Evolutionary conservation across 2,329 filamentous ascomycete genomes (phyloP), one percentile per base, ranked within the genome.

Genomic region (Aureobasidium sp.): DNA sequence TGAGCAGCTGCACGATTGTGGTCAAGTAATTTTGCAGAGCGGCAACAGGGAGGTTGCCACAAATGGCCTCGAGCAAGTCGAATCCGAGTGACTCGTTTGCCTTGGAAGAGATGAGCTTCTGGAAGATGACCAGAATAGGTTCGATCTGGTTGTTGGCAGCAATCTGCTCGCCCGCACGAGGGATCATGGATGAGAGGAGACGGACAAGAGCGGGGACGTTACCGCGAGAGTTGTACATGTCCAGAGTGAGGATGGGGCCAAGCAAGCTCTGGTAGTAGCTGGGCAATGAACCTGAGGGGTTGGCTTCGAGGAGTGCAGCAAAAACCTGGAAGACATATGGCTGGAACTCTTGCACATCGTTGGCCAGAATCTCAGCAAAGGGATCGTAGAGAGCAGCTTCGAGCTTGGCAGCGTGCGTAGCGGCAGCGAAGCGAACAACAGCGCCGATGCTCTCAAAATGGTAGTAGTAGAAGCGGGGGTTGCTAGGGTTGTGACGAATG

Each of bases 401-500:
- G 56, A 97, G 83, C 68, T 88, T 85, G 31, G 85, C 82, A 11
- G 89, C 85, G 66, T 90, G 84, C 3, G 81, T 80, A 64, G 77
- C 87, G 71, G 81, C 90, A 76, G 81, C 86, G 80, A 82, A 90
- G 72, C 87, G 85, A 61, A 97, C 89, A 52, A 99, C 81, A 17
- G 94, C 93, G 37, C 94, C 94, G 49, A 99, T 79, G 3, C 91
- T 90, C 77, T 99, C 94, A 66, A 99, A 99, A 73, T 96, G 91
- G 75, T 93, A 99, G 79, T 99, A 99, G 77, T 97, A 97, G 78
- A 99, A 99, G 14, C 91, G 85, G 2, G 94, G 94, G 75, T 99
- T 99, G 78, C 92, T 97, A 0, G 94, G 94, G 74, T 99, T 99
- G 68, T 88, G 84, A 71, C 91, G 88, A 75, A 97, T 97, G 67